Percentiles rank a stretch among this genome's conserved stretches.
Conservation (phyloP, 805 yeast genomes). For the Metschnikowia lochheadii region DNA sequence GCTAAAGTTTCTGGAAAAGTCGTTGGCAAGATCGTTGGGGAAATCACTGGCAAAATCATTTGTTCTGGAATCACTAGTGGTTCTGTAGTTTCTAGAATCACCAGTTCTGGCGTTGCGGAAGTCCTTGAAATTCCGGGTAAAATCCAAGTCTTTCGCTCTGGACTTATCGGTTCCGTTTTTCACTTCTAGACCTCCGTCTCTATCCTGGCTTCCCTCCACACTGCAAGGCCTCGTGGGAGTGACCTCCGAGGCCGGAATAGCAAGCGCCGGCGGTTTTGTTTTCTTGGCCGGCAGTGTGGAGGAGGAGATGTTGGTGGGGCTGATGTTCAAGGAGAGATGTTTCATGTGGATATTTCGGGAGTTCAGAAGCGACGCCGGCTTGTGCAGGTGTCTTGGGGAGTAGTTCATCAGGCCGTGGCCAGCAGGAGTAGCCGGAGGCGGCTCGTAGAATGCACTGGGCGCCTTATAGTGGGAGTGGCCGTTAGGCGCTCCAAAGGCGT, state of each 20-base stretch:
- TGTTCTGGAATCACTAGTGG: too few relatives aligned
- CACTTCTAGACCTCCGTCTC: too few relatives aligned
- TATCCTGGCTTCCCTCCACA: too few relatives aligned
- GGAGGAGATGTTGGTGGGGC: constrained; percentile 4
- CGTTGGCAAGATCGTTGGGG: neutral
- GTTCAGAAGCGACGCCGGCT: constrained; percentile 23
- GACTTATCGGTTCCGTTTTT: too few relatives aligned
- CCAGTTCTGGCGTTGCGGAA: too few relatives aligned
- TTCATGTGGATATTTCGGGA: constrained; percentile 35
- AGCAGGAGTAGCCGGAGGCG: constrained; percentile 6
- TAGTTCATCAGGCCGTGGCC: constrained; percentile 26
- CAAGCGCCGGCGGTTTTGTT: constrained; percentile 8
- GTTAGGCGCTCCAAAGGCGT: constrained; percentile 1
- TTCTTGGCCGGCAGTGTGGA: constrained; percentile 7
- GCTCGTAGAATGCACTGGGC: constrained; percentile 7
- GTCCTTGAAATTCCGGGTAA: too few relatives aligned
- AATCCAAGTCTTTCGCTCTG: too few relatives aligned
- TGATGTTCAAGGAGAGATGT: constrained; percentile 32
- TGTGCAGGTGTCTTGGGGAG: constrained; percentile 36
- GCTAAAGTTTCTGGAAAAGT: neutral
- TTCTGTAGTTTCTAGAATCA: neutral
- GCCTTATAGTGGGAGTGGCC: constrained; percentile 9
- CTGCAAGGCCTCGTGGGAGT: neutral
- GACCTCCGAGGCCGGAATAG: constrained; percentile 6
- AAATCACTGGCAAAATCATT: too few relatives aligned